phyloP scores from a whole-genome alignment of 768 basidiomycete species.

The Dioszegia crocea region DNA sequence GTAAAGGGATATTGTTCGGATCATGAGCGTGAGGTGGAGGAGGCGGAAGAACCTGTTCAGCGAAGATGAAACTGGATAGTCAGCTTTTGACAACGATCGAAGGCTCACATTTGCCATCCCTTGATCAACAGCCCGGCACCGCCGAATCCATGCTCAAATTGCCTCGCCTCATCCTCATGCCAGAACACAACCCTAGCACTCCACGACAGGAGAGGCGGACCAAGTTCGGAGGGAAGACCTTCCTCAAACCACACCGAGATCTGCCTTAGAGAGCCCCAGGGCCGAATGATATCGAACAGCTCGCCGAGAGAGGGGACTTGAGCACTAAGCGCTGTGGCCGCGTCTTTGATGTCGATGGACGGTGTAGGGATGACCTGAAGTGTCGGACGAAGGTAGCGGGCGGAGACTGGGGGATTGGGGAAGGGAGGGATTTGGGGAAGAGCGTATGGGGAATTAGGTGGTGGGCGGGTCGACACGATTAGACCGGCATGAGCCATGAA shows the following conservation, averaged over 20 bases:
- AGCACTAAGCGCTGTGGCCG: neutral
- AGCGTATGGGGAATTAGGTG: constrained; percentile 5
- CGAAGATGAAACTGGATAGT: constrained; percentile 1
- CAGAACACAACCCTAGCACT: constrained; percentile 35
- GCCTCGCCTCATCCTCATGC: constrained; percentile 37
- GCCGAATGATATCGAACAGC: constrained; percentile 30
- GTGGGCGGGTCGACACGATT: constrained; percentile 27
- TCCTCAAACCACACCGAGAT: constrained; percentile 24
- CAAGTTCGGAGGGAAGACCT: neutral
- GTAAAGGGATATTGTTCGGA: neutral
- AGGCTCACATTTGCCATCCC: constrained; percentile 40
- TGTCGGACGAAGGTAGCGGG: constrained; percentile 30
- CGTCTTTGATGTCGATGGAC: constrained; percentile 4
- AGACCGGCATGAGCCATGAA: constrained; percentile 14
- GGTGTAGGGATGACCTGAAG: constrained; percentile 4
- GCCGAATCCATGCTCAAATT: constrained; percentile 34
- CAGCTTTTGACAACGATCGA: neutral
- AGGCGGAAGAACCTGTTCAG: neutral
- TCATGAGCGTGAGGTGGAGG: neutral
- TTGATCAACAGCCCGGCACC: constrained; percentile 22
- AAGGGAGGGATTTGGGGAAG: constrained; percentile 16
- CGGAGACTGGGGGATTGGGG: constrained; percentile 11
- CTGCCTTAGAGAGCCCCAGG: constrained; percentile 31
- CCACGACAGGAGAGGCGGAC: constrained; percentile 12
- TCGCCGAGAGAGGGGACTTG: constrained; percentile 26